A percentile compares a stretch with the other conserved stretches of the same genome.
Evolutionary conservation across 2,329 filamentous ascomycete genomes (phyloP).

Genomic region (Xylariaceae sp.): DNA sequence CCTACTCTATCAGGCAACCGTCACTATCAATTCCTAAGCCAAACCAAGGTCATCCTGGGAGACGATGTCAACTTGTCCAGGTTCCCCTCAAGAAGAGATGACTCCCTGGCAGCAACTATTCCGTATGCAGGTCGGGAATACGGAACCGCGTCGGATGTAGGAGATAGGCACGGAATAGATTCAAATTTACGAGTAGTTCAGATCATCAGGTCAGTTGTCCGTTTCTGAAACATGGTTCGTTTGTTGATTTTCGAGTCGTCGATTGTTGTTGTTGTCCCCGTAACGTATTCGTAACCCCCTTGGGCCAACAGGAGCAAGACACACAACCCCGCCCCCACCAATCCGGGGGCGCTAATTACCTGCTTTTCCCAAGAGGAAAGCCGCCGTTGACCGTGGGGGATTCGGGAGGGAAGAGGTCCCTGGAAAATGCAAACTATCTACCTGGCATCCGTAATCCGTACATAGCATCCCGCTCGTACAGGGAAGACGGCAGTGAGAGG

Average conservation of each 20-base stretch:
- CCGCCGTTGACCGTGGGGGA: slow-evolving; percentile 11
- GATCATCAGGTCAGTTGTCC: slow-evolving; percentile 5
- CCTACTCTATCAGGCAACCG: not conserved
- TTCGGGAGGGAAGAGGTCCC: slow-evolving; percentile 9
- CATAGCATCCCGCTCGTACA: slow-evolving; percentile 15
- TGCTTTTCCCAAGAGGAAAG: not conserved
- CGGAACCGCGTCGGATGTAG: slow-evolving; percentile 7
- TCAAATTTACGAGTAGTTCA: slow-evolving; percentile 9
- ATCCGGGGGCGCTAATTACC: not conserved
- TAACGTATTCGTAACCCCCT: not conserved
- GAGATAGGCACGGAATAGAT: slow-evolving; percentile 4
- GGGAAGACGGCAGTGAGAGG: slow-evolving; percentile 18
- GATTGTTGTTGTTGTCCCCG: slow-evolving; percentile 5
- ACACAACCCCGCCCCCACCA: slow-evolving; percentile 19
- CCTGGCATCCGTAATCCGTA: not conserved
- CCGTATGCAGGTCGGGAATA: too few species aligned
- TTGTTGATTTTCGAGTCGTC: slow-evolving; percentile 8
- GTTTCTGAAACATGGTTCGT: slow-evolving; percentile 5
- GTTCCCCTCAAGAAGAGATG: not conserved
- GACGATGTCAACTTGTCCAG: not conserved
- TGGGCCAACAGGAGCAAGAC: slow-evolving; percentile 16
- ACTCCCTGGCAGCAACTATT: too few species aligned
- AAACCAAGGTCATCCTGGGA: not conserved
- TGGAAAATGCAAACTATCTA: not conserved
- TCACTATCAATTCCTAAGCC: not conserved